Evolutionary conservation across 108 stramenopile genomes (phyloP).

Genomic region (Skeletonema potamos): DNA sequence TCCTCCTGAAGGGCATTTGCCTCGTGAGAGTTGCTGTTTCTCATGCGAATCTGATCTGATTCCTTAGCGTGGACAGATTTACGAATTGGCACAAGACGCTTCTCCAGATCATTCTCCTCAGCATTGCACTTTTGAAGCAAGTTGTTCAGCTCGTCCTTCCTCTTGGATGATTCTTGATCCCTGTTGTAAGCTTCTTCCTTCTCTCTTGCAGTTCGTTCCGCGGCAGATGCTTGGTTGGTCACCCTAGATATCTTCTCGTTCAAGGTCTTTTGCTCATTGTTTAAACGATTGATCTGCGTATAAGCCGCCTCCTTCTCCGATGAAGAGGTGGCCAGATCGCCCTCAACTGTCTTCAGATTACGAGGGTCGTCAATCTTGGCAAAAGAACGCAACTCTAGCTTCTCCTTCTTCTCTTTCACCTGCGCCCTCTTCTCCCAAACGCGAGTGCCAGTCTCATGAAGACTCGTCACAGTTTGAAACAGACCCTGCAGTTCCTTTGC

Average conservation of each 20-base stretch:
- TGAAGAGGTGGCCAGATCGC: conserved; percentile 44
- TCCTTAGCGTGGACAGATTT: conserved; percentile 44
- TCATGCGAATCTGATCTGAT: conserved; percentile 32
- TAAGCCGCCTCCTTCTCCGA: conserved; percentile 63
- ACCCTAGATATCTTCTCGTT: conserved; percentile 49
- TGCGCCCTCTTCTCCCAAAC: conserved; percentile 54
- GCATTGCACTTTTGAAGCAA: conserved; percentile 37
- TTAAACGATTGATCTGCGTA: conserved; percentile 57
- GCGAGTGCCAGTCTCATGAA: conserved; percentile 50
- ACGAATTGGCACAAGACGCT: conserved; percentile 51
- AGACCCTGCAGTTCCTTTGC: conserved; percentile 53
- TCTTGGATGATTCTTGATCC: conserved; percentile 50
- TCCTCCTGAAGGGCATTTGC: conserved; percentile 32
- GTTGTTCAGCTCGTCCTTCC: conserved; percentile 53
- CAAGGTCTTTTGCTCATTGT: conserved; percentile 61
- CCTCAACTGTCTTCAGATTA: conserved; percentile 67
- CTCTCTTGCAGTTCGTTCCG: conserved; percentile 56
- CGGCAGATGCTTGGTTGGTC: conserved; percentile 41
- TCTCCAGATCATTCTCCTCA: conserved; percentile 52
- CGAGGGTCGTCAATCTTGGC: conserved; percentile 35
- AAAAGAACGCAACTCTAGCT: conserved; percentile 30
- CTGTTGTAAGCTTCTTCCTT: conserved; percentile 68
- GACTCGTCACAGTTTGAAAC: conserved; percentile 19
- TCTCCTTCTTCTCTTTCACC: conserved; percentile 59
- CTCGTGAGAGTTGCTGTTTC: conserved; percentile 39